These are phyloP conservation scores for Fusarium gaditjirri DNA, from an alignment of 2,329 filamentous ascomycete species.

Conservation along the genomic window DNA sequence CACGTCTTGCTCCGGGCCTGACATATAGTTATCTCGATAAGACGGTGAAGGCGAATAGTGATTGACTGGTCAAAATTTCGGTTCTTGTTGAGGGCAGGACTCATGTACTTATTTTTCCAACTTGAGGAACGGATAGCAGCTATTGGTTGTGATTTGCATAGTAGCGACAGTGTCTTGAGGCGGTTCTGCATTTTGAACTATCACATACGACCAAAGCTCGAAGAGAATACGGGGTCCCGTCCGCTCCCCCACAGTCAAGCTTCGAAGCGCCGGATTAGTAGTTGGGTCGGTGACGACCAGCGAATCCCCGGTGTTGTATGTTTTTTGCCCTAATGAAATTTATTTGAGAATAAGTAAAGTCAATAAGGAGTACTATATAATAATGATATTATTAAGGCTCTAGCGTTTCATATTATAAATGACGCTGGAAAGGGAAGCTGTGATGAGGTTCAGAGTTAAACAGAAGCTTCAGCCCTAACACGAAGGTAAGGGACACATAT, in stretches of 20 bases:
- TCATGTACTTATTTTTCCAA: background rate
- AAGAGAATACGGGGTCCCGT: conserved; percentile 4
- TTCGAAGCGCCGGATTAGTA: conserved; percentile 6
- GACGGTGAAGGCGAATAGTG: background rate
- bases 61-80: background rate
- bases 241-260: conserved; percentile 1
- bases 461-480: no score
- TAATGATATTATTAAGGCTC: background rate
- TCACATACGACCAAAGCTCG: conserved; percentile 7
- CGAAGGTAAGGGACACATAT: no score
- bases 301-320: conserved; percentile 5
- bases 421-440: no score
- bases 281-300: conserved; percentile 9
- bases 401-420: no score
- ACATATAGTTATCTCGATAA: background rate
- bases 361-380: fast-evolving
- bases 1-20: background rate
- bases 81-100: fast-evolving
- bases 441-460: no score
- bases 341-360: fast-evolving
- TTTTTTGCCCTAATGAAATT: background rate
- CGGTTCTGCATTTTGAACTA: fast-evolving
- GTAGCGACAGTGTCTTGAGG: fast-evolving
- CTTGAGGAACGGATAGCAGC: background rate
- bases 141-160: background rate